Evolutionary conservation across 2,329 filamentous ascomycete species (phyloP).

Genomic region (Pseudocercospora vitis): DNA sequence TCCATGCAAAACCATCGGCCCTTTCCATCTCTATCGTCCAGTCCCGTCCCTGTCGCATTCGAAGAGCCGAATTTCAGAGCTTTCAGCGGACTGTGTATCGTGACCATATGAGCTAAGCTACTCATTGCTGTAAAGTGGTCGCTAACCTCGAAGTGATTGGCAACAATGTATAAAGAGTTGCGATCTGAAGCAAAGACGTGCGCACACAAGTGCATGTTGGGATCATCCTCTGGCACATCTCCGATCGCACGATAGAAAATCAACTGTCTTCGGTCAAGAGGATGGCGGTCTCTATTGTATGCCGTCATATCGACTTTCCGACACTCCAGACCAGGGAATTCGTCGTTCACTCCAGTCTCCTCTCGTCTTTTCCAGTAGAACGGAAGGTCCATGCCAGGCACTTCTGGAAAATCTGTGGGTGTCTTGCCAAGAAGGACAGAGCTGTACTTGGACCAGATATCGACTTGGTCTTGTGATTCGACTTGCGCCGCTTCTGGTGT

Average conservation of each 20-base stretch:
- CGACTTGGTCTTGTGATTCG: constrained; percentile 39
- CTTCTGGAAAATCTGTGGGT: constrained; percentile 36
- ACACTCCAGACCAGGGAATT: constrained; percentile 48
- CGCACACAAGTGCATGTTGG: constrained; percentile 58
- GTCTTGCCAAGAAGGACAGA: constrained; percentile 38
- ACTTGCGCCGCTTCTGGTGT: constrained; percentile 40
- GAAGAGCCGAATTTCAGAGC: constrained; percentile 41
- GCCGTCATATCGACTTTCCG: constrained; percentile 55
- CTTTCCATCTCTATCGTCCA: constrained; percentile 7
- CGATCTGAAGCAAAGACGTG: constrained; percentile 59
- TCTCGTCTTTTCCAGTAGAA: constrained; percentile 39
- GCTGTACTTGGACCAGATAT: constrained; percentile 41
- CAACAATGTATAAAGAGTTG: constrained; percentile 55
- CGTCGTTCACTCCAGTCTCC: constrained; percentile 42
- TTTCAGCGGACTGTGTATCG: constrained; percentile 47
- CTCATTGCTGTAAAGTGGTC: constrained; percentile 46
- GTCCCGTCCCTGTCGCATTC: neutral
- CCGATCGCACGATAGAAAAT: constrained; percentile 50
- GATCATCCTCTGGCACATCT: constrained; percentile 34
- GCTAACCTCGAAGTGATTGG: constrained; percentile 50
- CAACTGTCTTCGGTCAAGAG: constrained; percentile 44
- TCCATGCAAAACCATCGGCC: constrained; percentile 53
- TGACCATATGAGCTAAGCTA: constrained; percentile 50
- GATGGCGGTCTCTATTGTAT: constrained; percentile 45
- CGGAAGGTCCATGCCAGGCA: constrained; percentile 40